Evolutionary conservation across 2,329 filamentous ascomycete genomes (phyloP), one percentile per base, ranked within the genome.

Genomic region (Iodosphaeria phyllophila): DNA sequence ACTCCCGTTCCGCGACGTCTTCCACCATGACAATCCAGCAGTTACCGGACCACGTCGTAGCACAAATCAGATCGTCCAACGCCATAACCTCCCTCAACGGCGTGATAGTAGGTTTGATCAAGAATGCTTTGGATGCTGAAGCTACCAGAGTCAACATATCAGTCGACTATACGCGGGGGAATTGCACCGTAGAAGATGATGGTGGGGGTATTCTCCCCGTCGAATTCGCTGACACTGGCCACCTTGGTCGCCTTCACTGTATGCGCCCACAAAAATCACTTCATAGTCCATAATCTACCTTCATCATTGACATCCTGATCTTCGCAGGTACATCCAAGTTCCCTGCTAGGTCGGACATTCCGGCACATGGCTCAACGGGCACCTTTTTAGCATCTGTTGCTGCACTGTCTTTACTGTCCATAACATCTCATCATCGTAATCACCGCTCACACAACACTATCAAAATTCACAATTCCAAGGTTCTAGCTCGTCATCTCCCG

Each of bases 51-150:
- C 60, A 77, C 35, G 79, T 77, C 28, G 60, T 71, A 37, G 67
- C 74, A 23, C 79, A 83, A 44, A 74, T 98, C 51, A 78, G 74
- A 43, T 92, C 86, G 1, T 91, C 86, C 1, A 69, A 70, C n/a
- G 58, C 64, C 28, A 74, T 95, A 36, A 76, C 71, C 2, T 75
- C 71, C 22, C 56, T 95, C 16, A 74, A 74, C 36, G 64, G 54
- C 14, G 82, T 78, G 4, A 54, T 79, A 9, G 55, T 69, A 28
- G 78, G 76, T 22, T 60, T 95, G 7, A 38, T 91, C 14, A 70
- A 75, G 44, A 98, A 98, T 45, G 69, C 82, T 1, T 58, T 98
- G 8, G 89, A 98, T 53, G 80, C 83, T 4, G 53, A 55, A 22
- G 74, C 84, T 10, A 61, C 57, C 17, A 75, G 61, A 28, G 51